Evolutionary conservation across 176 grass and related monocot genomes (phyloP), one percentile per base, ranked within the genome.

Genomic region (Carex myosuroides): DNA sequence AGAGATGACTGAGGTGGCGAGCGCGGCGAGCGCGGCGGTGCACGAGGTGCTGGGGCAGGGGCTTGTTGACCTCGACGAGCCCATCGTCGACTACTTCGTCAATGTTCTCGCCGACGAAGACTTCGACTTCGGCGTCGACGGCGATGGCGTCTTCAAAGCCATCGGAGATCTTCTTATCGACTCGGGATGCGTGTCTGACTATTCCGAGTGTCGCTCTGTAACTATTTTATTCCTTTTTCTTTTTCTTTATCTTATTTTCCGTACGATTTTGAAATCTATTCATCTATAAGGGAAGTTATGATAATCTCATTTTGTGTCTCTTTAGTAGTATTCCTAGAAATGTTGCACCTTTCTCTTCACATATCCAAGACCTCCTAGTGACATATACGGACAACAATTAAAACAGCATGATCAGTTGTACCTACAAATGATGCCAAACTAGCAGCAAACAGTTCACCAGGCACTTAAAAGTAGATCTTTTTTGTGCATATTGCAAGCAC

Each of bases 41-140:
- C 91, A 92, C 67, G 95, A 94, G 87, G 95, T 98, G 53, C 74
- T 98, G 67, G 95, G 95, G 16, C 29, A 22, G 70, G 60, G 79
- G 22, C 86, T 87, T 3, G 75, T 79, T 21, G 92, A 94, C 35
- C 91, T 98, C 13, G 95, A 98, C 84, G 57, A 86, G 58, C 92
- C 95, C 84, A 98, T 98, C 89, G 85, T 94, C 73, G 82, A 90
- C 84, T 98, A 98, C 91, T 90, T 98, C 92, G 83, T 94, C 69
- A 98, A 98, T 86, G 95, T 98, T 79, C 92, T 98, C 73, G 95
- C 95, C 69, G 95, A 98, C 82, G 92, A 98, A 37, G 95, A 98
- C 84, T 98, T 94, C 89, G 95, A 98, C 82, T 98, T 98, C 87
- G 95, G 90, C 0, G 78, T 85, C 63, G 89, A 94, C 42, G 95